phyloP scores from a whole-genome alignment of 345 rosid genomes.

The Syzygium aqueum region DNA sequence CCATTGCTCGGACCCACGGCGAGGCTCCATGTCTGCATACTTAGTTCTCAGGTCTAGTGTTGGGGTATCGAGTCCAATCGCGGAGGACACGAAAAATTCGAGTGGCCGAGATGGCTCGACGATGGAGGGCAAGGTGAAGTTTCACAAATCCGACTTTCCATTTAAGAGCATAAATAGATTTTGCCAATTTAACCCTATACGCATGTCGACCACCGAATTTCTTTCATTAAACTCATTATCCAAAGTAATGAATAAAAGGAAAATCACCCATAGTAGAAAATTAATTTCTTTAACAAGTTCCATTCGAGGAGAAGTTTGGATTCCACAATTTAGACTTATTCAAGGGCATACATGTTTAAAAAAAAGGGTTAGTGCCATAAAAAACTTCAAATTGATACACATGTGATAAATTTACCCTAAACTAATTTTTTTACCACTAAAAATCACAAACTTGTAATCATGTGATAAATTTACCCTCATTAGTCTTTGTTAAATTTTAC shows the following conservation, averaged over 20 bases:
- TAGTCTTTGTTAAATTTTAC: no score
- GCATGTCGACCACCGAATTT: accelerated
- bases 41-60: not conserved
- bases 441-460: no score
- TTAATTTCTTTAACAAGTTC: not conserved
- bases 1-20: not conserved
- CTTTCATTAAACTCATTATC: not conserved
- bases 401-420: no score
- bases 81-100: not conserved
- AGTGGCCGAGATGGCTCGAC: accelerated
- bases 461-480: no score
- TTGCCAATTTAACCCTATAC: not conserved
- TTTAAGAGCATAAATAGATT: not conserved
- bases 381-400: no score
- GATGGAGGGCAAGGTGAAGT: not conserved
- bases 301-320: no score
- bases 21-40: not conserved
- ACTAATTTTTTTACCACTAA: no score
- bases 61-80: not conserved
- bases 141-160: not conserved
- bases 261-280: not conserved
- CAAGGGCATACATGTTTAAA: not conserved
- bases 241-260: not conserved
- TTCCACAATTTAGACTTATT: not conserved
- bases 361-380: no score